Percentiles rank a stretch among this genome's conserved stretches.
Conservation (phyloP, 495 filamentous ascomycete species). For the Xanthoparmelia taractica region DNA sequence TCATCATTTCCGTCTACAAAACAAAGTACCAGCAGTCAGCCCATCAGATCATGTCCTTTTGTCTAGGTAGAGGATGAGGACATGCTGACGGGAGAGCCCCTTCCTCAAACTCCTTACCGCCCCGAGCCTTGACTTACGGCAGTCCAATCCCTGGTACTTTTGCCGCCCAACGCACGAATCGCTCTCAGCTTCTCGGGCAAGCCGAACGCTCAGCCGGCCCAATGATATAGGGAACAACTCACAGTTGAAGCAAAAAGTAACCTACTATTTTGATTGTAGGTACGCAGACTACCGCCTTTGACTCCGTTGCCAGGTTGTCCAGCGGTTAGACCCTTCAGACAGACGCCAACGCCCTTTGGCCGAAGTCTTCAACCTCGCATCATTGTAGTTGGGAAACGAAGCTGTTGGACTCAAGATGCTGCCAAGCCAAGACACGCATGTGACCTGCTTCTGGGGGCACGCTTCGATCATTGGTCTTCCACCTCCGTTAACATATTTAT, state of each 20-base stretch:
- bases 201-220: neutral
- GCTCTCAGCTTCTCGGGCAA: neutral
- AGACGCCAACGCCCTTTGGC: neutral
- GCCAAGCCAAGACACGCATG: neutral
- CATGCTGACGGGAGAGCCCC: too few relatives aligned
- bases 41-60: neutral
- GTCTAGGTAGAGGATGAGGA: neutral
- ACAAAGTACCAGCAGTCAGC: neutral
- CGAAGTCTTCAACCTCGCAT: neutral
- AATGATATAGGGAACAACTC: neutral
- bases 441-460: neutral
- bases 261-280: neutral
- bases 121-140: neutral
- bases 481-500: neutral
- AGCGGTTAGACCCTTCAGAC: neutral
- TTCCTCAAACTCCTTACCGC: neutral
- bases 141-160: neutral
- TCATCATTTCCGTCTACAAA: neutral
- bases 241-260: neutral
- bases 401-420: neutral
- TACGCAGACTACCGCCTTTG: neutral
- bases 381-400: neutral
- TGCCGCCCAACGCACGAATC: neutral
- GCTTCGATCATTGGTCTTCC: neutral
- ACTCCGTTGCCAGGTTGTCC: neutral